Percentiles rank a stretch among this genome's conserved stretches.
Evolutionary conservation across 2,329 filamentous ascomycete genomes (phyloP).

Genomic region (Pyricularia pennisetigena): DNA sequence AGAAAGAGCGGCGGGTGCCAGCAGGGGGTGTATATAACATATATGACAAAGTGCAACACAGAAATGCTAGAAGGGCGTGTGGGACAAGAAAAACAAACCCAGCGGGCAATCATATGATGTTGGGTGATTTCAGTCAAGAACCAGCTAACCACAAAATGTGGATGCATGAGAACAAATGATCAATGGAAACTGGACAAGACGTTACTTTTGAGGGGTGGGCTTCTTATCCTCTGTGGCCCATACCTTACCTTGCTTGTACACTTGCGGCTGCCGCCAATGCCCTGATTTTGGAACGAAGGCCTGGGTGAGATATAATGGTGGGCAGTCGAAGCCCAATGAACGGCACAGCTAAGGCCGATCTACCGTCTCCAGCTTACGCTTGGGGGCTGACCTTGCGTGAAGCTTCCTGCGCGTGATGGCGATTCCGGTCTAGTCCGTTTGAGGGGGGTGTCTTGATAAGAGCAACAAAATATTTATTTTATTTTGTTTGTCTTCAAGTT

Average conservation of each 20-base stretch:
- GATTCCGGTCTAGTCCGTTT: not conserved
- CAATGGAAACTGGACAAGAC: not conserved
- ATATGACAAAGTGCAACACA: not conserved
- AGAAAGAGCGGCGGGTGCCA: not conserved
- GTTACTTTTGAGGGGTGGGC: not conserved
- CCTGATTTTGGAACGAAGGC: not conserved
- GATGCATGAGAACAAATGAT: not conserved
- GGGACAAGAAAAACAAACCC: not conserved
- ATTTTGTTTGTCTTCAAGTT: not conserved
- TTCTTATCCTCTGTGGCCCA: not conserved
- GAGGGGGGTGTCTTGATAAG: not conserved
- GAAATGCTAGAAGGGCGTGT: not conserved
- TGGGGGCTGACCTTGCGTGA: constrained; percentile 1
- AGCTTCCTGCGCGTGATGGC: not conserved
- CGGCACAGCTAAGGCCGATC: constrained; percentile 1
- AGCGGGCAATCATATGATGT: not conserved
- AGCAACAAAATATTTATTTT: not conserved
- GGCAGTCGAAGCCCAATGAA: not conserved
- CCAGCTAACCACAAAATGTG: not conserved
- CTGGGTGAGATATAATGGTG: not conserved
- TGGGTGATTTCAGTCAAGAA: not conserved
- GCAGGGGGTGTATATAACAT: not conserved
- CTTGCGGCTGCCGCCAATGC: not conserved
- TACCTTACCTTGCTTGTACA: not conserved
- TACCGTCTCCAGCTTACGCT: constrained; percentile 1